phyloP scores from a whole-genome alignment of 768 basidiomycete genomes.

The Boletus fagicola region DNA sequence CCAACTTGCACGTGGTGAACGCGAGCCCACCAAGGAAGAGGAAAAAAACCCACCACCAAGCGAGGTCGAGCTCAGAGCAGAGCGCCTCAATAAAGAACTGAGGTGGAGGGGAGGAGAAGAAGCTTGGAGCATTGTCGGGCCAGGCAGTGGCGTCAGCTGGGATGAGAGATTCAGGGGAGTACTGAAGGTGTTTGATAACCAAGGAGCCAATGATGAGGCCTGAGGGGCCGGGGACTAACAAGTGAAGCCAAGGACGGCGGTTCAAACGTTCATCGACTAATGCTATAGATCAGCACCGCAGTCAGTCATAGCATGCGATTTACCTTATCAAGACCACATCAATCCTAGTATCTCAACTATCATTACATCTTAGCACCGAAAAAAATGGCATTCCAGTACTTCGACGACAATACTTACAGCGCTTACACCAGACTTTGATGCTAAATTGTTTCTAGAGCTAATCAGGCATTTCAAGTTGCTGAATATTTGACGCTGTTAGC shows the following conservation, averaged over 20 bases:
- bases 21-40: constrained; percentile 89
- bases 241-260: not conserved
- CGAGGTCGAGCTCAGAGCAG: constrained; percentile 84
- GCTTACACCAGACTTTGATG: not conserved
- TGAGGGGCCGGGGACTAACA: not conserved
- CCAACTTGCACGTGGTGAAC: constrained; percentile 65
- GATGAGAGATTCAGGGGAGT: constrained; percentile 65
- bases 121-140: constrained; percentile 77
- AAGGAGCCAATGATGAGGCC: constrained; percentile 22
- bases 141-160: constrained; percentile 67
- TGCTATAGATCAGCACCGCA: not conserved
- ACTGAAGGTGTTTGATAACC: constrained; percentile 59
- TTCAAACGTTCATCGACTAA: not conserved
- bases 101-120: constrained; percentile 77
- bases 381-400: no score
- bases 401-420: not conserved
- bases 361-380: not conserved
- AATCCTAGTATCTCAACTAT: not conserved
- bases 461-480: not conserved
- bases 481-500: not conserved
- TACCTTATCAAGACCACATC: not conserved
- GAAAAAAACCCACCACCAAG: constrained; percentile 72
- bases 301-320: not conserved
- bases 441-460: not conserved
- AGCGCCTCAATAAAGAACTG: constrained; percentile 85